Conservation (phyloP, 768 basidiomycete species). For the Hygrophorus pudorinus region DNA sequence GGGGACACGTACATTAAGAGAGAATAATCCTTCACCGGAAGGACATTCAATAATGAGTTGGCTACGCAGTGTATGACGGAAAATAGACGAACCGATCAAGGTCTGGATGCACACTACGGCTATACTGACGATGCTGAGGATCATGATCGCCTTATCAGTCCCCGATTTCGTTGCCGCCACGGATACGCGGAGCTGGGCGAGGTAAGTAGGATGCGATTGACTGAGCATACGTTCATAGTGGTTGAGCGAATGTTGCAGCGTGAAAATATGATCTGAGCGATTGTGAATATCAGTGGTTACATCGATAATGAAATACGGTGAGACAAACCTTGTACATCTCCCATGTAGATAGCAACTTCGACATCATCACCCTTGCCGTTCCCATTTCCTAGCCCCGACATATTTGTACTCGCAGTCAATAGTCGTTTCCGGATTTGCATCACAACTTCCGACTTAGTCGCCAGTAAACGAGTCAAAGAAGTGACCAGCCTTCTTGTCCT, state of each 20-base stretch:
- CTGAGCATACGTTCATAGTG: conserved; percentile 86
- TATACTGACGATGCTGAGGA: conserved; percentile 57
- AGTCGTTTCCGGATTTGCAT: conserved; percentile 72
- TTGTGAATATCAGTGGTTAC: conserved; percentile 3
- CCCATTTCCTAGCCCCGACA: conserved; percentile 24
- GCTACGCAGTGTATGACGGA: not conserved
- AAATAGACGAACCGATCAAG: conserved; percentile 36
- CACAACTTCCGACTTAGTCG: conserved; percentile 76
- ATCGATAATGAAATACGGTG: not conserved
- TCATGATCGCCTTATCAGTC: conserved; percentile 56
- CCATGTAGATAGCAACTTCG: conserved; percentile 80
- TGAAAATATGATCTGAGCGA: conserved; percentile 73
- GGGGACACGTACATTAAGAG: conserved; percentile 59
- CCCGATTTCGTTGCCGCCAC: conserved; percentile 49
- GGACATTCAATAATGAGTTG: not conserved
- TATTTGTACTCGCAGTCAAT: conserved; percentile 22
- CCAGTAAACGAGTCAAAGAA: conserved; percentile 63
- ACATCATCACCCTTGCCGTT: conserved; percentile 38
- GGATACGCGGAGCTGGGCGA: conserved; percentile 62
- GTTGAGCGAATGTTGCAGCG: conserved; percentile 71
- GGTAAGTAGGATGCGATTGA: conserved; percentile 80
- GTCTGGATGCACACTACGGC: conserved; percentile 58
- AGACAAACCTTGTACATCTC: conserved; percentile 75
- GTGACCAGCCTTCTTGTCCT: conserved; percentile 71
- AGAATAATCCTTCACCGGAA: conserved; percentile 44